phyloP scores from a whole-genome alignment of 2,329 filamentous ascomycete genomes.

The Phialocephala subalpina region DNA sequence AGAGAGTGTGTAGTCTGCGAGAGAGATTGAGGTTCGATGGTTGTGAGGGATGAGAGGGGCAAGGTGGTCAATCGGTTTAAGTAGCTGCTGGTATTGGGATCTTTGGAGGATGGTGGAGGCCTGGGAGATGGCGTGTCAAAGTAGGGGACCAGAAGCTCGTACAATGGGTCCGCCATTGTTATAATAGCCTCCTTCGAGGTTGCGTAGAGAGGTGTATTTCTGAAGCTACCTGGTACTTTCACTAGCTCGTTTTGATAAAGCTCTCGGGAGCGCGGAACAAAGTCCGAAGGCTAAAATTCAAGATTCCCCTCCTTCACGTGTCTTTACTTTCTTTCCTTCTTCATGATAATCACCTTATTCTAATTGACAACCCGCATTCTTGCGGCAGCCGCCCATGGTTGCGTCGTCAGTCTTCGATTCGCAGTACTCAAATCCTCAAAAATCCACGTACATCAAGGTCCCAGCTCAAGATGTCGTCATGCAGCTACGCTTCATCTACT shows the following conservation, averaged over 20 bases:
- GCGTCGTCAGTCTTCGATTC: not conserved
- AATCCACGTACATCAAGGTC: not conserved
- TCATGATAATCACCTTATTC: not conserved
- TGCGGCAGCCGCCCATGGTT: slow-evolving; percentile 8
- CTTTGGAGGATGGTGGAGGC: slow-evolving; percentile 49
- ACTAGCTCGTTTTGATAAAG: slow-evolving; percentile 4
- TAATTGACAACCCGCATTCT: slow-evolving; percentile 2
- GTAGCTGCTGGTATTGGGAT: slow-evolving; percentile 71
- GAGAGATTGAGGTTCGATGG: slow-evolving; percentile 81
- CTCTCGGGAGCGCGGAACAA: not conserved
- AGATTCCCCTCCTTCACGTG: slow-evolving; percentile 5
- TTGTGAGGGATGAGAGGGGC: slow-evolving; percentile 74
- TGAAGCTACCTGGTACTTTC: slow-evolving; percentile 5
- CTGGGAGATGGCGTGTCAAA: slow-evolving; percentile 55
- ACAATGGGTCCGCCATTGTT: slow-evolving; percentile 74
- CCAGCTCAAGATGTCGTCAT: not conserved
- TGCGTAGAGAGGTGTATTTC: slow-evolving; percentile 15
- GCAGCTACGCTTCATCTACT: slow-evolving; percentile 10
- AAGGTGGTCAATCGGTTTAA: slow-evolving; percentile 81
- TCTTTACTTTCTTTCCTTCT: not conserved
- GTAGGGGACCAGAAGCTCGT: slow-evolving; percentile 75
- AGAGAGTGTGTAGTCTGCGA: slow-evolving; percentile 82
- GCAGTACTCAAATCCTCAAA: not conserved
- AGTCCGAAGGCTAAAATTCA: not conserved
- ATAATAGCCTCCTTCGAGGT: slow-evolving; percentile 20